A percentile compares a stretch with the other conserved stretches of the same genome.
Conservation (phyloP, 179 eudicot species). For the Beta corolliflora region DNA sequence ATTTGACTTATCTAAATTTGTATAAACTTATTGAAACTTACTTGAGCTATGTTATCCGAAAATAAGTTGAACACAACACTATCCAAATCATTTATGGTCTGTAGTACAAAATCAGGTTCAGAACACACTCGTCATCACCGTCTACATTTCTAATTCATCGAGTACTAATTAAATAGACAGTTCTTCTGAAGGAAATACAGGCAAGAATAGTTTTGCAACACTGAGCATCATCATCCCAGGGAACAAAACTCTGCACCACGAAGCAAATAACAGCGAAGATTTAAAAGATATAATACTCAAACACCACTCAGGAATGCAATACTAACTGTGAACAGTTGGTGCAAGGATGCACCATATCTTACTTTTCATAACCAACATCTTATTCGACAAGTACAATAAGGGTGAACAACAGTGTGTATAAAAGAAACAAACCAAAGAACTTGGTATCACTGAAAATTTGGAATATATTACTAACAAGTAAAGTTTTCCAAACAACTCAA, state of each 20-base stretch:
- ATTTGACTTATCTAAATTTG: too few relatives aligned
- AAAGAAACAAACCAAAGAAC: slow-evolving; percentile 5
- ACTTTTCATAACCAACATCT: background rate
- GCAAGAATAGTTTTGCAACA: background rate
- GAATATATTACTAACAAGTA: slow-evolving; percentile 24
- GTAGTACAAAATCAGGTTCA: background rate
- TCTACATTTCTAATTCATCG: background rate
- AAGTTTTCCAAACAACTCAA: slow-evolving; percentile 13
- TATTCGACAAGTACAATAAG: background rate
- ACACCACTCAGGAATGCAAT: background rate
- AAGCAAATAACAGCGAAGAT: background rate
- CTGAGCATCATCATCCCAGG: background rate
- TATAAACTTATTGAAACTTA: too few relatives aligned
- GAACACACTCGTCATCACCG: background rate
- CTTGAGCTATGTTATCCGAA: too few relatives aligned
- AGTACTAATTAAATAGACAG: background rate
- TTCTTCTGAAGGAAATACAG: background rate
- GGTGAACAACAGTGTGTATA: background rate
- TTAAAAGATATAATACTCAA: background rate
- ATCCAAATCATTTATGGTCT: too few relatives aligned
- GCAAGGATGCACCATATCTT: background rate
- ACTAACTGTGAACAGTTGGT: background rate
- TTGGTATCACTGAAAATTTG: background rate
- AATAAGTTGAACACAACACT: too few relatives aligned
- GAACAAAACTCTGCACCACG: background rate